phyloP scores from a whole-genome alignment of 352 stramenopile genomes.

The Phytophthora pseudosyringae region DNA sequence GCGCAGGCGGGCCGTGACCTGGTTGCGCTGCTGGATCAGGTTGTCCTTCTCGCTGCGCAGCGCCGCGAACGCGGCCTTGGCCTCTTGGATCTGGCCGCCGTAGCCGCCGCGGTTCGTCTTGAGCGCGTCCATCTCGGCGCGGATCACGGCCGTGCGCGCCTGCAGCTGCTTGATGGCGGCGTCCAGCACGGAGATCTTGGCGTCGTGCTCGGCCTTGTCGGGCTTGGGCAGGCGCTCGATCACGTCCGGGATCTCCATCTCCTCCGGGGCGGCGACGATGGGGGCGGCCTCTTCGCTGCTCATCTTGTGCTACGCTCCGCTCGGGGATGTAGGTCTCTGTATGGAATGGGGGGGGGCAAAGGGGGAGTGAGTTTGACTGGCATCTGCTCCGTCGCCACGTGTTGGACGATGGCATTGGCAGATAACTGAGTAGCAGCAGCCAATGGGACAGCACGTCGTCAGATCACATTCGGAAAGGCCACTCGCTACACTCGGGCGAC shows the following conservation, averaged over 20 bases:
- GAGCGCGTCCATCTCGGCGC: constrained; percentile 79
- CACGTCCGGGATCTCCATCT: constrained; percentile 73
- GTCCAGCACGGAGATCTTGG: constrained; percentile 86
- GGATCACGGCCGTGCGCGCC: constrained; percentile 76
- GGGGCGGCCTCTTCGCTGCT: constrained; percentile 26
- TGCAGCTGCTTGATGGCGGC: constrained; percentile 93
- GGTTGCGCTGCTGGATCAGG: constrained; percentile 86
- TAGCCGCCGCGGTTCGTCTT: constrained; percentile 85
- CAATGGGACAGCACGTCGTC: too few species aligned
- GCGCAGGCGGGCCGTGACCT: constrained; percentile 83
- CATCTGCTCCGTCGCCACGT: constrained; percentile 17
- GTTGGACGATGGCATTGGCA: too few species aligned
- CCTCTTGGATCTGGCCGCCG: constrained; percentile 86
- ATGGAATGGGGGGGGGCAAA: background rate
- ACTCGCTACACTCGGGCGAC: too few species aligned
- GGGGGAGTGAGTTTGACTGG: constrained; percentile 34
- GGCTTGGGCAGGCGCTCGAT: constrained; percentile 86
- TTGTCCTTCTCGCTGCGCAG: constrained; percentile 87
- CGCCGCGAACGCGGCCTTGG: constrained; percentile 86
- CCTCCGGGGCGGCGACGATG: constrained; percentile 22
- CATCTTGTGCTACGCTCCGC: constrained; percentile 19
- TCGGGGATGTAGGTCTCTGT: constrained; percentile 2
- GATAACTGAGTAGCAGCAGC: too few species aligned
- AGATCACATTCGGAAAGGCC: too few species aligned
- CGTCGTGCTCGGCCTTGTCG: constrained; percentile 92